Evolutionary conservation across 441 rosid species (phyloP).

Genomic region (Pelargonium australe): DNA sequence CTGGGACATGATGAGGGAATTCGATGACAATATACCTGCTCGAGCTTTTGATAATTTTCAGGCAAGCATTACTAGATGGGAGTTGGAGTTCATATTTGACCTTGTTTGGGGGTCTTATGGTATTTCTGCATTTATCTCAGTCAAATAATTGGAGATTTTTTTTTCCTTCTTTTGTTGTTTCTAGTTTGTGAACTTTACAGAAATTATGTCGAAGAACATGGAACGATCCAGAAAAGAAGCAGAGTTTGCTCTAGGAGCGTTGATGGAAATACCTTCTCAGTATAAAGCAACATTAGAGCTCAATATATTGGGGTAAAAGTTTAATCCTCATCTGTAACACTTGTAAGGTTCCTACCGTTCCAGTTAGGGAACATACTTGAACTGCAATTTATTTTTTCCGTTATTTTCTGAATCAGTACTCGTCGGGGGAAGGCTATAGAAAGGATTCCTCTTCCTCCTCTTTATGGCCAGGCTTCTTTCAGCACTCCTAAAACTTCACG

Average conservation of each 20-base stretch:
- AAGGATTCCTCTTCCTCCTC: conserved; percentile 74
- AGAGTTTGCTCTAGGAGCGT: conserved; percentile 78
- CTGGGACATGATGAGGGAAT: conserved; percentile 95
- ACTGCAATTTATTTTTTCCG: neutral
- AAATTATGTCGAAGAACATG: conserved; percentile 67
- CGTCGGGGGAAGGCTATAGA: conserved; percentile 42
- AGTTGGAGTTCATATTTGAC: neutral
- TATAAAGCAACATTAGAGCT: conserved; percentile 83
- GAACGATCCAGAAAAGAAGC: conserved; percentile 56
- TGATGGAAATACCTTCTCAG: conserved; percentile 95
- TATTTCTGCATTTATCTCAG: neutral
- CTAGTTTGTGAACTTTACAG: conserved; percentile 88
- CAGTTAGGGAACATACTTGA: neutral
- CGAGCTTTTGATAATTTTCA: conserved; percentile 91
- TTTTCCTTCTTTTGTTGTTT: conserved; percentile 16
- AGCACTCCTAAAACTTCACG: conserved; percentile 35
- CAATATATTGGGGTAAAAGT: conserved; percentile 66
- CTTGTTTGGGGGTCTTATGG: neutral
- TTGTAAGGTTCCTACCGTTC: neutral
- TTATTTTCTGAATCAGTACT: conserved; percentile 29
- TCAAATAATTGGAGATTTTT: neutral
- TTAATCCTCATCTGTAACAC: neutral
- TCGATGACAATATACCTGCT: conserved; percentile 88
- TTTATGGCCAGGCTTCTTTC: conserved; percentile 37
- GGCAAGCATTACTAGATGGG: conserved; percentile 26